A percentile compares a stretch with the other conserved stretches of the same genome.
phyloP scores from a whole-genome alignment of 768 basidiomycete species.

The Crucibulum laeve region DNA sequence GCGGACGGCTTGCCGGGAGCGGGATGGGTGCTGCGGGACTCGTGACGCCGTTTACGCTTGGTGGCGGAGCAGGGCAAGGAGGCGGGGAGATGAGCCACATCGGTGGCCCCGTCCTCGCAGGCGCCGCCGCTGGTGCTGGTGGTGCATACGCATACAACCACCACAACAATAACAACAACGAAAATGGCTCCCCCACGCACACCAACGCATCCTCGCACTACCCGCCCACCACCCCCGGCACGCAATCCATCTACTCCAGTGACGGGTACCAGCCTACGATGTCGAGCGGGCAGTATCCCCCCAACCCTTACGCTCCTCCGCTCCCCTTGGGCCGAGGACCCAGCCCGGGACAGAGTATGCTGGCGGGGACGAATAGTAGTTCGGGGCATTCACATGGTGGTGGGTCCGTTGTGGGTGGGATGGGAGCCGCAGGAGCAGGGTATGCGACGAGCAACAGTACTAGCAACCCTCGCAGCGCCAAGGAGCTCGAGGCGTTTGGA shows the following conservation, averaged over 20 bases:
- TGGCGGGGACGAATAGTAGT: background rate
- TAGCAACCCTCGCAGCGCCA: background rate
- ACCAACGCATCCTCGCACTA: background rate
- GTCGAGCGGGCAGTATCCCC: background rate
- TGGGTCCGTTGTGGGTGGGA: background rate
- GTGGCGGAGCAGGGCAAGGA: conserved; percentile 3
- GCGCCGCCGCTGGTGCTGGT: background rate
- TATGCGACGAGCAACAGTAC: no score
- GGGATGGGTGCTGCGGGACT: conserved; percentile 26
- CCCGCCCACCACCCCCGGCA: background rate
- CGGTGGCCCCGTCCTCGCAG: background rate
- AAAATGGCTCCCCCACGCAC: background rate
- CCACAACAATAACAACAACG: background rate
- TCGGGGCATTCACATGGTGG: background rate
- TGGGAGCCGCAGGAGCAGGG: no score
- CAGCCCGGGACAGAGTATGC: background rate
- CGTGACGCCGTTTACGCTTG: conserved; percentile 24
- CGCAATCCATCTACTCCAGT: background rate
- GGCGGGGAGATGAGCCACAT: background rate
- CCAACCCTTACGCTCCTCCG: background rate
- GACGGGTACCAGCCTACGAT: background rate
- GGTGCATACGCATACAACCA: background rate
- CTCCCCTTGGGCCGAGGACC: background rate
- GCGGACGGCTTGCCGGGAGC: conserved; percentile 22
- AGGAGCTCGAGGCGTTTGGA: conserved; percentile 3